These are phyloP conservation scores for Backusella luteola DNA, from an alignment of 192 early-diverging fungal genomes.

Conservation along the genomic window DNA sequence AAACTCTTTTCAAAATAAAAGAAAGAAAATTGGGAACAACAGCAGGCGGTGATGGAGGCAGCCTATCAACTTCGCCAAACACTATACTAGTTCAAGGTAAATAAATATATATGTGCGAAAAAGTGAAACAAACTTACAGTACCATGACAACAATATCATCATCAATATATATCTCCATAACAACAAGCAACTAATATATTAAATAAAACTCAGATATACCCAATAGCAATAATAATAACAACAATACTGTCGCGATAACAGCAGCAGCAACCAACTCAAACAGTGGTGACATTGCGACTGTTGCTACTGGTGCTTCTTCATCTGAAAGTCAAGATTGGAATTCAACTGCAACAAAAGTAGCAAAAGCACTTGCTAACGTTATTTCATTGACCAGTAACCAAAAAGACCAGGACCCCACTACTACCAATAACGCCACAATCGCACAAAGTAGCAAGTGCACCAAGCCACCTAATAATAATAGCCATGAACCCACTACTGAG, in stretches of 20 bases:
- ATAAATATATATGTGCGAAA: neutral
- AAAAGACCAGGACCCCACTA: neutral
- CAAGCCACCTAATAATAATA: conserved; percentile 1
- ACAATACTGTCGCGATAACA: neutral
- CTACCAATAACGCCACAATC: neutral
- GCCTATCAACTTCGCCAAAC: neutral
- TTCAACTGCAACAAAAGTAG: conserved; percentile 17
- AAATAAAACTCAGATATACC: neutral
- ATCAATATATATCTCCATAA: neutral
- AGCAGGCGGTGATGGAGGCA: neutral
- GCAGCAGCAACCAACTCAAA: neutral
- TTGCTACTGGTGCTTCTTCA: neutral
- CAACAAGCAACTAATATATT: neutral
- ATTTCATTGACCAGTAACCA: neutral
- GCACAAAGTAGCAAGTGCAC: neutral
- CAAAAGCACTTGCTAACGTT: conserved; percentile 7
- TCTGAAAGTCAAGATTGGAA: neutral
- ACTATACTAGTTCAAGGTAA: neutral
- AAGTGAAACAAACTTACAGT: neutral
- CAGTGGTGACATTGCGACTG: neutral
- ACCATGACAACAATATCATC: neutral
- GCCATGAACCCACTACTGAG: conserved; percentile 31
- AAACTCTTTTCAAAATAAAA: conserved; percentile 19
- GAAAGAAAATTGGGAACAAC: neutral
- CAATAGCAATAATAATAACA: neutral